Conservation (phyloP, 1,139 yeast genomes). For the Wickerhamiella infanticola region DNA sequence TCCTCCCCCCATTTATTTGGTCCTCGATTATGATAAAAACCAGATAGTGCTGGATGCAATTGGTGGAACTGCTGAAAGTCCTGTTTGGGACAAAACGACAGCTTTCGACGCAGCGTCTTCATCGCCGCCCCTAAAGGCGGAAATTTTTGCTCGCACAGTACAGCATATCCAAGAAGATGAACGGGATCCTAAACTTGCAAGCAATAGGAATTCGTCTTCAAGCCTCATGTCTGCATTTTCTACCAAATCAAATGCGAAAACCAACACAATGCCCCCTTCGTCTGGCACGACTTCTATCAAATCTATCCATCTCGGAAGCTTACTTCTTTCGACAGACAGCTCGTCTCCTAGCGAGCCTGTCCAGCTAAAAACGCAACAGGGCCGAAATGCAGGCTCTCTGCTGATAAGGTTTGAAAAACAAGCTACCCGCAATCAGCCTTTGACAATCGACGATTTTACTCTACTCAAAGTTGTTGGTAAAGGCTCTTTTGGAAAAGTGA, state of each 20-base stretch:
- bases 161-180: conserved; percentile 3
- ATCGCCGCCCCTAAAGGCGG: conserved; percentile 41
- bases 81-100: conserved; percentile 74
- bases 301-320: neutral
- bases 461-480: conserved; percentile 88
- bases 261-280: conserved; percentile 17
- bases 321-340: neutral
- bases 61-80: conserved; percentile 47
- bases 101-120: conserved; percentile 74
- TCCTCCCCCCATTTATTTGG: conserved; percentile 27
- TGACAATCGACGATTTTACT: conserved; percentile 83
- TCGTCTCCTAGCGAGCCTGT: neutral
- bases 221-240: conserved; percentile 4
- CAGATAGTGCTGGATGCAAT: conserved; percentile 74
- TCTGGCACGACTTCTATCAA: conserved; percentile 19
- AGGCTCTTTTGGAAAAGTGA: conserved; percentile 95
- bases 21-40: conserved; percentile 36
- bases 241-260: conserved; percentile 10
- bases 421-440: conserved; percentile 42
- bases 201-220: neutral
- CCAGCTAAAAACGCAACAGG: neutral
- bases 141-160: conserved; percentile 58
- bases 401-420: conserved; percentile 53
- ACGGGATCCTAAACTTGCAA: conserved; percentile 8
- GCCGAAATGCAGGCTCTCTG: conserved; percentile 27